phyloP scores from a whole-genome alignment of 192 early-diverging fungal genomes.

The Kickxella alabastrina region DNA sequence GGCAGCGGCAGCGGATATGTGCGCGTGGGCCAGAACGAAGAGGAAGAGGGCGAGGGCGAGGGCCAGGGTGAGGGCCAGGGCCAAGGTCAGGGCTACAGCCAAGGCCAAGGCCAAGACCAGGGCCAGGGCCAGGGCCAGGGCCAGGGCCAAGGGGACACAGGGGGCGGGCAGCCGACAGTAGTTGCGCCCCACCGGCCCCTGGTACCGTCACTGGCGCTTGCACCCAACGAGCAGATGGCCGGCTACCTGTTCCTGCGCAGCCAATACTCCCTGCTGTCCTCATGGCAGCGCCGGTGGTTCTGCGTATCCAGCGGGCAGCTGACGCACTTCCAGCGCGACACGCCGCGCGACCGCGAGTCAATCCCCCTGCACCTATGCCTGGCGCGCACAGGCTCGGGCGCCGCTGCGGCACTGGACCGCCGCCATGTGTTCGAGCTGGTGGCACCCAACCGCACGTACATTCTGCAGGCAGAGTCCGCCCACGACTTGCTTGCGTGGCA shows the following conservation, averaged over 20 bases:
- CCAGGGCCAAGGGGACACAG: too few relatives aligned
- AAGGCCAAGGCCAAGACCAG: too few relatives aligned
- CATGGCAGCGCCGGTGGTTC: constrained; percentile 78
- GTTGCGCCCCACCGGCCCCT: constrained; percentile 28
- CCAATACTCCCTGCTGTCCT: constrained; percentile 66
- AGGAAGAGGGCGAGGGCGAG: constrained; percentile 27
- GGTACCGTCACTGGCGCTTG: constrained; percentile 45
- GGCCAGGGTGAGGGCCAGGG: constrained; percentile 15
- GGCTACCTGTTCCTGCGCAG: constrained; percentile 82
- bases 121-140: too few relatives aligned
- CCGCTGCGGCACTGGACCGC: constrained; percentile 59
- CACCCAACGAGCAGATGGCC: constrained; percentile 54
- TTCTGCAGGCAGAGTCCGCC: constrained; percentile 72
- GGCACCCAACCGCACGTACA: constrained; percentile 68
- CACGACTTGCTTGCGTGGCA: constrained; percentile 74
- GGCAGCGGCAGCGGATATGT: constrained; percentile 30
- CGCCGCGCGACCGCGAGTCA: constrained; percentile 54
- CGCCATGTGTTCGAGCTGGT: constrained; percentile 81
- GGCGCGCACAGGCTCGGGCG: constrained; percentile 53
- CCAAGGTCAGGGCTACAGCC: too few relatives aligned
- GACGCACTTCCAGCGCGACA: constrained; percentile 53
- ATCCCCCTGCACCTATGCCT: constrained; percentile 74
- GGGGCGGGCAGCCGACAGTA: too few relatives aligned
- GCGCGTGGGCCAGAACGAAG: constrained; percentile 44
- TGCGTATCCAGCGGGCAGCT: constrained; percentile 61